Base-by-base conservation (phyloP, 148 eudicot species). In the Rheum nobile region DNA sequence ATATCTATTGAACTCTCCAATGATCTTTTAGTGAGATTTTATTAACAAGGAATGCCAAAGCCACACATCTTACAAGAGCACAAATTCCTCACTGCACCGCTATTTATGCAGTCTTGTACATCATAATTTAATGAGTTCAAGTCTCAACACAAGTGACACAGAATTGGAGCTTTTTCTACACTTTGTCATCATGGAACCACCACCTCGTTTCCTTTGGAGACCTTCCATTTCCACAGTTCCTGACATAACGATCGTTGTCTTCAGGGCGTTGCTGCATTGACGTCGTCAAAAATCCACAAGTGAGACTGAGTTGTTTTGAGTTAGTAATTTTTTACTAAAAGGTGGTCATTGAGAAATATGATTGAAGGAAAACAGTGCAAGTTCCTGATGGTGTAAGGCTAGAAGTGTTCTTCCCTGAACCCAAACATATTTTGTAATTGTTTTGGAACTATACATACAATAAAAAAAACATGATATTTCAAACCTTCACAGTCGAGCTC, bases 101-200 rank as follows among this genome's bases (percentile, higher is more conserved):
- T 59, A 48, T 17, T 28, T 28, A 19, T 59, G 29, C 22, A 55
- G 67, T 59, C 32, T 59, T 48, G 4, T 48, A 3, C 55, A 48
- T 16, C 55, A 48, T 3, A 48, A 59, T 59, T 26, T 59, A 59
- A 59, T 59, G 67, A 59, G 67, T 59, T 59, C 67, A 59, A 59
- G 67, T 26, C 67, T 59, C 34, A 59, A 28, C 26, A 28, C 34
- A 26, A 10, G 34, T 26, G 31, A 59, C 28, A 28, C 29, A 24
- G 28, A 10, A 22, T 24, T 8, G 3, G 13, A 24, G 26, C 24
- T 6, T 39, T 52, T 59, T 80, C 10, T 80, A 89, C 81, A 85
- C 97, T 83, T 92, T 92, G 78, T 92, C 97, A 42, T 92, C 97
- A 80, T 92, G 97, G 78, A 92, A 90, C 97, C 96, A 92, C 97